Conservation (phyloP, 805 yeast genomes). For the Candida easanensis region DNA sequence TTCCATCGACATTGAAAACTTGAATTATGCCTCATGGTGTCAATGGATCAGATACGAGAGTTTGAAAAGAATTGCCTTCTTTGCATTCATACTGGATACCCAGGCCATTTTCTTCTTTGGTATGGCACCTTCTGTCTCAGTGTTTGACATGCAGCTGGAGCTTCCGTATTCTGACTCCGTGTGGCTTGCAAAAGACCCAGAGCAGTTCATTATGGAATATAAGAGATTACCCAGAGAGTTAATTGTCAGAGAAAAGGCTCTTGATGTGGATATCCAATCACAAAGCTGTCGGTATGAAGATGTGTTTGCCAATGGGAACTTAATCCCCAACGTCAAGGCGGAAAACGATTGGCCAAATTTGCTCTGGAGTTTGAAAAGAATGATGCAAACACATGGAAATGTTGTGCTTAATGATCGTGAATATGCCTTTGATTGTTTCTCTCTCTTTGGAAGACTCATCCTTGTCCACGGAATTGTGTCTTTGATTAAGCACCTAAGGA, state of each 20-base stretch:
- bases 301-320: constrained; percentile 15
- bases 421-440: constrained; percentile 33
- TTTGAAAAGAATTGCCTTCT: constrained; percentile 40
- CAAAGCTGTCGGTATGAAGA: constrained; percentile 13
- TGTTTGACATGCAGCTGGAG: constrained; percentile 43
- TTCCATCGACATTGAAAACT: constrained; percentile 1
- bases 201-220: constrained; percentile 26
- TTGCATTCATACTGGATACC: constrained; percentile 40
- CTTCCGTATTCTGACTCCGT: constrained; percentile 44
- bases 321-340: constrained; percentile 27
- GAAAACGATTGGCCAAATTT: constrained; percentile 37
- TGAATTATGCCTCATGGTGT: constrained; percentile 33
- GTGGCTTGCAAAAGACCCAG: constrained; percentile 35
- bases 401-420: constrained; percentile 22
- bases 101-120: constrained; percentile 37
- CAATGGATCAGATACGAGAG: constrained; percentile 47
- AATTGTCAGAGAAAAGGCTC: constrained; percentile 6
- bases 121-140: constrained; percentile 33
- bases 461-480: constrained; percentile 34
- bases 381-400: constrained; percentile 28
- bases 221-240: constrained; percentile 29
- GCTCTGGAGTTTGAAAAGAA: constrained; percentile 32
- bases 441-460: constrained; percentile 33
- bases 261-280: constrained; percentile 3
- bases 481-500: constrained; percentile 27